Percentiles rank a stretch among this genome's conserved stretches.
phyloP scores from a whole-genome alignment of 208 protist genomes.

The Acanthamoeba triangularis region DNA sequence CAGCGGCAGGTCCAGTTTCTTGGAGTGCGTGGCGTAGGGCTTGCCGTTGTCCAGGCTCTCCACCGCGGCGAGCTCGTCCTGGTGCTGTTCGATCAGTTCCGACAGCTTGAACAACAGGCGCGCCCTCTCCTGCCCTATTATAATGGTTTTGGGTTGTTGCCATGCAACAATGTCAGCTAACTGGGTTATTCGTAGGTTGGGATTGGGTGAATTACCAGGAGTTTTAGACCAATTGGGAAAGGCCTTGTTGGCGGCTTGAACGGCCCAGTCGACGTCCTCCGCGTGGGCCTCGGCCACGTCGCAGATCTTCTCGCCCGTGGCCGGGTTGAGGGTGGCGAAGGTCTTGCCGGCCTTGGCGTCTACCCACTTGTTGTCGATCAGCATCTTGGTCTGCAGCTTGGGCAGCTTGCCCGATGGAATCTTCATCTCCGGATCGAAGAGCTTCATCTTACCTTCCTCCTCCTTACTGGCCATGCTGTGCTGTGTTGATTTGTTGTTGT shows the following conservation, averaged over 20 bases:
- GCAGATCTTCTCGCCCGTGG: conserved; percentile 91
- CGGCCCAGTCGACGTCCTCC: conserved; percentile 94
- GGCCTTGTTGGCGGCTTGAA: conserved; percentile 91
- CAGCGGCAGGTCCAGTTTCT: conserved; percentile 89
- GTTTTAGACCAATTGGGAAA: conserved; percentile 79
- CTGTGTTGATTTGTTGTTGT: too few relatives aligned
- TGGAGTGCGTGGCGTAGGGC: conserved; percentile 88
- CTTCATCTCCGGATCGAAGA: neutral
- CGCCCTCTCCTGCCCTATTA: conserved; percentile 87
- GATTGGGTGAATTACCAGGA: neutral
- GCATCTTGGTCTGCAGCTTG: conserved; percentile 86
- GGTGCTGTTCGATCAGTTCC: conserved; percentile 91
- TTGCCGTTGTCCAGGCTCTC: conserved; percentile 96
- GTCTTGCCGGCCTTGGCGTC: conserved; percentile 90
- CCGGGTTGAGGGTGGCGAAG: conserved; percentile 92
- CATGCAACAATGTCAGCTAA: neutral
- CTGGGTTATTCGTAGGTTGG: too few relatives aligned
- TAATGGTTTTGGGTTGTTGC: neutral
- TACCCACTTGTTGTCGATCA: conserved; percentile 94
- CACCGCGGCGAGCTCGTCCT: conserved; percentile 91
- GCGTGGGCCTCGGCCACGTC: conserved; percentile 92
- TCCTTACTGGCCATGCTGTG: neutral
- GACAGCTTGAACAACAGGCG: conserved; percentile 92
- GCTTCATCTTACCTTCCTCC: neutral
- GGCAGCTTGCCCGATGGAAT: neutral